Evolutionary conservation across 1,284 basidiomycete species (phyloP), one percentile per base, ranked within the genome.

Genomic region (Papiliotrema flavescens): DNA sequence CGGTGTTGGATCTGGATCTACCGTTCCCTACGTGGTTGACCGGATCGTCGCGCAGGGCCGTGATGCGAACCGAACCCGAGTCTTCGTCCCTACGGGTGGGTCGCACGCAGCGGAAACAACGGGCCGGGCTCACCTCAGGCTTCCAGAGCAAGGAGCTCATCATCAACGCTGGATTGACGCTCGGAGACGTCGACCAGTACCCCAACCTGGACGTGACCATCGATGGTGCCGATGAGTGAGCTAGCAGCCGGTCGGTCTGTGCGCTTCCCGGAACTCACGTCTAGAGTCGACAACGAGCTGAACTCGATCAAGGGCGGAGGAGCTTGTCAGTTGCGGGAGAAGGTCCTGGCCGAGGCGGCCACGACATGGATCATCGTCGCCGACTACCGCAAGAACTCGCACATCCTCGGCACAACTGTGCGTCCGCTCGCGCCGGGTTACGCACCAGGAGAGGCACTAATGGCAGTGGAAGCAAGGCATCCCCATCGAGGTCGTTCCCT

Each of bases 221-320:
- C 53, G 95, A 99, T 74, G 95, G 95, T 42, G 95, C 95, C 1
- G 95, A 98, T 66, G 95, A 98, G 89, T 92, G 64, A 68, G 88
- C 80, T 3, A 9, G 17, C 22, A 17, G 15, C 23, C 19, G 28
- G 13, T 14, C 47, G 22, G 5, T 22, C 14, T 14, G 6, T 28
- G 45, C 26, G 11, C 6, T 11, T 35, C 5, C 36, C 6, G 35
- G n/a, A 15, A 45, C 49, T 59, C 28, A 54, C 19, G 20, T 28
- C 3, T 65, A 94, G 90, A 76, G 91, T 97, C 34, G 94, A 98
- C 76, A 76, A 81, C 41, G 78, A 85, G 39, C 80, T 99, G 51
- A 96, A 98, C 79, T 89, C 89, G 59, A 95, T 99, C 80, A 98
- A 98, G 78, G 95, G 95, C 14, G 95, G 95, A 54, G 95, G 95